Evolutionary conservation across 2,329 filamentous ascomycete species (phyloP), one percentile per base, ranked within the genome.

Genomic region (Stagonosporopsis chrysanthemi): DNA sequence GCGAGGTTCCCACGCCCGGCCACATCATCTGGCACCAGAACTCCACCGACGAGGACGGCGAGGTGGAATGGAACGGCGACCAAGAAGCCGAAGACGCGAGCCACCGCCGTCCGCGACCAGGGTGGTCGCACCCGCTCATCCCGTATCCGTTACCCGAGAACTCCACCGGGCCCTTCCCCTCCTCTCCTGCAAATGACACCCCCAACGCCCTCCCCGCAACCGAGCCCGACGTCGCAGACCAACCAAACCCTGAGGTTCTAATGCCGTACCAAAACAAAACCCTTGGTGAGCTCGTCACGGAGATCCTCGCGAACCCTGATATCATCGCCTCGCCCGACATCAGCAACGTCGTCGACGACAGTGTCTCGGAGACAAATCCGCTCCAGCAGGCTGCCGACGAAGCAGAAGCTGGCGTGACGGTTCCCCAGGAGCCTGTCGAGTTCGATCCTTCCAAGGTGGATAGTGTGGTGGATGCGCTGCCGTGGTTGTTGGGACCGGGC

Each of bases 181-280:
- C 45, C 2, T 31, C 29, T 4, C 8, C 29, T 9, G 3, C 29
- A 14, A 12, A 31, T 12, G 29, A 12, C 7, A 31, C 29, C 7
- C 17, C 1, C 28, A 15, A 23, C 7, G 33, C 39, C 15, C 19
- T 17, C n/a, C n/a, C 23, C 7, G 15, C n/a, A 11, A 17, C 43
- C 17, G 12, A 19, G 19, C 9, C 29, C 5, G 11, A 33, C 17
- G 8, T 8, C 14, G 15, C 24, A 6, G 12, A n/a, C 4, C 49
- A 40, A 11, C 23, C 7, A 14, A 4, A 6, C 14, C 43, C 51
- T 24, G 17, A 4, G 5, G 31, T 8, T 14, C 7, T 57, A 6
- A 49, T 40, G 6, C 54, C 54, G 2, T 57, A 57, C 14, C 23
- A 46, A n/a, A 49, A 57, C 15, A 48, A 57, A 14, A 57, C 54